Base-by-base conservation (phyloP, 2,329 filamentous ascomycete genomes). In the Sclerotiophoma versabilis region DNA sequence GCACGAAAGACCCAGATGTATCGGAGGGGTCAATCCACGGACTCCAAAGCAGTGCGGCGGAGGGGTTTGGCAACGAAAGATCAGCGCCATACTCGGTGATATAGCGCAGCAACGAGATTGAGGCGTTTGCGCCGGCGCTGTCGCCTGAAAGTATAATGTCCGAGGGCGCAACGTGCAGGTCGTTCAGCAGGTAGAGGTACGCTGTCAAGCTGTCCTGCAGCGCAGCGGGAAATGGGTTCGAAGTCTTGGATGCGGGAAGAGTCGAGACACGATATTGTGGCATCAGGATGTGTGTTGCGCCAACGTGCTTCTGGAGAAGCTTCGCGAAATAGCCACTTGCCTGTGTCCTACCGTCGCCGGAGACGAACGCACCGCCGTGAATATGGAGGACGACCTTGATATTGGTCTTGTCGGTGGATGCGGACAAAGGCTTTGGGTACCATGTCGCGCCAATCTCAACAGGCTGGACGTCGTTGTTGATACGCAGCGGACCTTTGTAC, bases 241-340 rank as follows among this genome's bases (percentile, higher is more conserved):
- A 70, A 0, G 60, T 66, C 5, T 68, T 70, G 5, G 54, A 59
- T 3, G 59, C 66, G 0, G 77, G 75, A 32, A 78, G 75, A 0
- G 73, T 74, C 4, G 78, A 71, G 5, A 84, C 74, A 0, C 82
- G 77, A 67, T 84, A 84, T 54, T 81, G 79, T 1, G 78, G 78
- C 14, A 62, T 62, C 49, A 82, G 76, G 36, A 82, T 64, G 47
- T 76, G 73, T 3, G 74, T 75, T 11, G 67, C 72, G 11, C 68
- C 68, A 1, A 72, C 71, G 51, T 78, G 65, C 27, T 73, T 66
- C 20, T 78, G 57, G 0, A 81, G 54, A 0, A 66, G 74, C 9
- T 49, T 49, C 0, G 68, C 63, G 26, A 69, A 60, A 42, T 60
- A 74, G 0, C 75, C 73, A 5, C 65, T 62, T 37, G 74, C 73